Base-by-base conservation (phyloP, 2,329 filamentous ascomycete genomes). In the Bimuria novae-zelandiae region DNA sequence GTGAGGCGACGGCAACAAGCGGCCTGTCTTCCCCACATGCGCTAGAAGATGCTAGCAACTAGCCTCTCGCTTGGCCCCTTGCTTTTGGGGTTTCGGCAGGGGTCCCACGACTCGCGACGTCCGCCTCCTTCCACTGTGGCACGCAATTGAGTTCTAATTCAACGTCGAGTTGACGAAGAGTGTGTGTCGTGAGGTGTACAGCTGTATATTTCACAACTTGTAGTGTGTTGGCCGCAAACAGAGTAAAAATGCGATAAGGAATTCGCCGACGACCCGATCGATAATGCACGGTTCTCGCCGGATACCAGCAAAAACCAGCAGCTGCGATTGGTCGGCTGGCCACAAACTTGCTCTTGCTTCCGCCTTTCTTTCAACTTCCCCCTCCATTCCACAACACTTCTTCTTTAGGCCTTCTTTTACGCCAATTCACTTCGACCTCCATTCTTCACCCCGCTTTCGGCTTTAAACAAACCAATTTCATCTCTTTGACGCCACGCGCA, bases 401-500 rank as follows among this genome's bases (percentile, higher is more conserved):
- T 35, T 33, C 10, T 33, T 17, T n/a, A 16, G 5, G 21, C 7
- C 19, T 14, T 4, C 29, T 33, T n/a, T 19, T 1, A 10, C 32
- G 6, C 43, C 19, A 36, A n/a, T 17, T 44, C 25, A 19, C 39
- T 23, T 10, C 23, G 19, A 14, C 3, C 35, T 14, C 36, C 39
- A 27, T 44, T 37, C 30, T 7, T 39, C 27, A 3, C 11, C 16
- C 39, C 36, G 42, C 47, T 43, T 51, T 43, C 41, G 32, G 41
- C 19, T 17, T 10, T 19, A 27, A 23, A 16, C 29, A 2, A n/a
- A n/a, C n/a, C n/a, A n/a, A n/a, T n/a, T n/a, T n/a, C n/a, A 21
- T 4, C 23, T 46, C 47, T 43, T 47, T 55, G 33, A 59, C 58
- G 61, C 51, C 57, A 56, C 53, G 55, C 65, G 61, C 61, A 63